Evolutionary conservation across 352 stramenopile species (phyloP).

Genomic region (Phytophthora crassamura): DNA sequence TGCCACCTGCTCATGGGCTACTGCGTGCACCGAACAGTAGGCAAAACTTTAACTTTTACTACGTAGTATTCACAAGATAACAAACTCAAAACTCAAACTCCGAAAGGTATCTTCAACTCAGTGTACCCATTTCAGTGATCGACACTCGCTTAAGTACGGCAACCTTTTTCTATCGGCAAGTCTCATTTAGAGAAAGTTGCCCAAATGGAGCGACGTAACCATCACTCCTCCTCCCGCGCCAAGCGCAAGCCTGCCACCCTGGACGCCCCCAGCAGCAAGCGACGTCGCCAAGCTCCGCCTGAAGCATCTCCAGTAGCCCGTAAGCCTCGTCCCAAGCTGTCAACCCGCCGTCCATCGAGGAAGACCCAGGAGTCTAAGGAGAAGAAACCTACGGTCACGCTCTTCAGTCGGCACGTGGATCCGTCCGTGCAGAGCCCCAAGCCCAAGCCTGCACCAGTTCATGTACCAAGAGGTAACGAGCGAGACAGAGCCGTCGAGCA

Average conservation of each 20-base stretch:
- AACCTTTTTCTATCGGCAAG: too few species aligned
- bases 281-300: slow-evolving; percentile 11
- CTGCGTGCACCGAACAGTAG: too few species aligned
- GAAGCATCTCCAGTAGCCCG: background rate
- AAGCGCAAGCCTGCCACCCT: slow-evolving; percentile 23
- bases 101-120: too few species aligned
- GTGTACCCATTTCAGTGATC: too few species aligned
- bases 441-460: background rate
- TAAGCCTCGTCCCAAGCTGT: slow-evolving; percentile 2
- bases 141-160: too few species aligned
- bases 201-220: background rate
- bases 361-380: background rate
- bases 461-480: too few species aligned
- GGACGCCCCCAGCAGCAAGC: slow-evolving; percentile 9
- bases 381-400: slow-evolving; percentile 10
- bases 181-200: background rate
- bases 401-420: slow-evolving; percentile 38
- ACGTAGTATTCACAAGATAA: too few species aligned
- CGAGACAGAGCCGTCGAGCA: too few species aligned
- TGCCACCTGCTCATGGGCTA: too few species aligned
- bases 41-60: too few species aligned
- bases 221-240: background rate
- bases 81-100: too few species aligned
- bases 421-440: slow-evolving; percentile 22
- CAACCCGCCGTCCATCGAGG: background rate